Conservation (phyloP, 805 yeast genomes). For the Jamesozyma lodderae region DNA sequence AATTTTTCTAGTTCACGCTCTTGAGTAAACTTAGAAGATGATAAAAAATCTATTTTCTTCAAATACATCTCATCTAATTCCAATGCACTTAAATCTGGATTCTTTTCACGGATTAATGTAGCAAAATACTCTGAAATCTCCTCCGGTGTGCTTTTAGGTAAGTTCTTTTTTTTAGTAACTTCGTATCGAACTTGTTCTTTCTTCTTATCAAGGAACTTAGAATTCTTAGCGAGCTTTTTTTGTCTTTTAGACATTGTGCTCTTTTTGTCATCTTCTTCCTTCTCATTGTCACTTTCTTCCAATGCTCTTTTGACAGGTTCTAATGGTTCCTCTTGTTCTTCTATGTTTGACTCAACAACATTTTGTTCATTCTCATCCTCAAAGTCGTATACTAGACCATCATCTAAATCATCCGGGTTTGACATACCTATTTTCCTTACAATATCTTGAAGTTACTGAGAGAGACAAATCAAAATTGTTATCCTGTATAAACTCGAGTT, state of each 20-base stretch:
- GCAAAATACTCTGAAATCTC: constrained; percentile 63
- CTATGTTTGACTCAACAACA: constrained; percentile 12
- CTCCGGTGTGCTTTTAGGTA: constrained; percentile 50
- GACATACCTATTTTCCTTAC: constrained; percentile 11
- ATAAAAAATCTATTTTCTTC: constrained; percentile 47
- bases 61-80: constrained; percentile 63
- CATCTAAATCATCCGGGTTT: constrained; percentile 67
- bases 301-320: constrained; percentile 10
- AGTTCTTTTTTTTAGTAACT: constrained; percentile 42
- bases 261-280: constrained; percentile 14
- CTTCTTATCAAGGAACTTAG: constrained; percentile 54
- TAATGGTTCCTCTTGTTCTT: not conserved
- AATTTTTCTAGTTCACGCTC: constrained; percentile 49
- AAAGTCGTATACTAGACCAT: constrained; percentile 59
- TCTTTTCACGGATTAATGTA: constrained; percentile 44
- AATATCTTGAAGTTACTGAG: not conserved
- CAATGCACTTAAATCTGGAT: constrained; percentile 61
- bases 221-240: constrained; percentile 23
- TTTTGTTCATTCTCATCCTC: constrained; percentile 33
- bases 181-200: constrained; percentile 59
- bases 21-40: constrained; percentile 49
- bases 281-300: constrained; percentile 9
- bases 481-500: not conserved
- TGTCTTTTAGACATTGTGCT: constrained; percentile 25
- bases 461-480: not conserved